These are phyloP conservation scores for Arbutus unedo DNA, from an alignment of 148 eudicot genomes.

Conservation along the genomic window DNA sequence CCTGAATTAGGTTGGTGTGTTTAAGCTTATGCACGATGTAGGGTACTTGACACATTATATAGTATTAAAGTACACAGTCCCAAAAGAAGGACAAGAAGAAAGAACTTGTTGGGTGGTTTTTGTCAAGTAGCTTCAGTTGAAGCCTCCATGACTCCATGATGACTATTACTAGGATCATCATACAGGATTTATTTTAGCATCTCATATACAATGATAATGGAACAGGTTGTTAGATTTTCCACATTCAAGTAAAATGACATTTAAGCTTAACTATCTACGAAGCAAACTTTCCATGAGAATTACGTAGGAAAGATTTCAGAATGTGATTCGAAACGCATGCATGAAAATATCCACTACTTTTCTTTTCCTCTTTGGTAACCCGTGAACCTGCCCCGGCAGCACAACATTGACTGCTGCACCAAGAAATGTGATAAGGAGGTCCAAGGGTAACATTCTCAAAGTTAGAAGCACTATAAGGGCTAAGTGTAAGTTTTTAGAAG, in stretches of 20 bases:
- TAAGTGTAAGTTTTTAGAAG: not conserved
- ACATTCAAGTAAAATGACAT: slow-evolving; percentile 1
- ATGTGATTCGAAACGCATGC: not conserved
- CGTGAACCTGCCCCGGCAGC: not conserved
- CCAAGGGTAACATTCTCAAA: not conserved
- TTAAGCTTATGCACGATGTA: not conserved
- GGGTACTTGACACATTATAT: no score
- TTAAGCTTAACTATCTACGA: not conserved
- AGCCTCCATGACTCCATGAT: not conserved
- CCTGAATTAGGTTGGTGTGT: not conserved
- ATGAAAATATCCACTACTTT: not conserved
- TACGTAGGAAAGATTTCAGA: not conserved
- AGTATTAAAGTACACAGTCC: not conserved
- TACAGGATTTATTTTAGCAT: not conserved
- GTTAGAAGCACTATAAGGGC: not conserved
- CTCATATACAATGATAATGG: not conserved
- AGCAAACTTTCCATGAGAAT: not conserved
- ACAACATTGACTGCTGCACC: not conserved
- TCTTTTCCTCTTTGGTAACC: not conserved
- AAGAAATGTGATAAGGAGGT: not conserved
- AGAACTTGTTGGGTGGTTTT: not conserved
- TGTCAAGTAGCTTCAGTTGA: not conserved
- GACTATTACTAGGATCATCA: no score
- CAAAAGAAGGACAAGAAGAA: not conserved
- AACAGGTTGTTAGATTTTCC: not conserved